Conservation (phyloP, 106 monocot genomes). For the Triglochin maritima region DNA sequence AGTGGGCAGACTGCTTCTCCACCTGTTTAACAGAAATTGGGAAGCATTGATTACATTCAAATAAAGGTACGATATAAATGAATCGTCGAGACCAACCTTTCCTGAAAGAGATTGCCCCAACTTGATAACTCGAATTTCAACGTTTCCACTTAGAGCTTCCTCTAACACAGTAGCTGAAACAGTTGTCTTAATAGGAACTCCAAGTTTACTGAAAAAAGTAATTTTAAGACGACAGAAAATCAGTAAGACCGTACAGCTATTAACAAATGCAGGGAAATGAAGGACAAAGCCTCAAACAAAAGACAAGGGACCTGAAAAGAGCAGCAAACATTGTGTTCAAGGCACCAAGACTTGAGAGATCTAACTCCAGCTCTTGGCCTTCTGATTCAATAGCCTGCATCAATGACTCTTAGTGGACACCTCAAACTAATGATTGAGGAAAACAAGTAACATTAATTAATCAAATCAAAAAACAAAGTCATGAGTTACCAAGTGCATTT, state of each 20-base stretch:
- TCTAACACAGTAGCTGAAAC: conserved; percentile 92
- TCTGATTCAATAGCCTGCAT: conserved; percentile 78
- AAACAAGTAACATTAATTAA: conserved; percentile 1
- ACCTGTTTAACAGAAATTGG: conserved; percentile 42
- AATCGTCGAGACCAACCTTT: conserved; percentile 42
- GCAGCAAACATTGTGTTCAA: conserved; percentile 97
- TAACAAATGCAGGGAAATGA: background rate
- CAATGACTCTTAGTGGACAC: background rate
- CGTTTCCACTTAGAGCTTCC: conserved; percentile 80
- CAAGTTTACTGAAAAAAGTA: conserved; percentile 58
- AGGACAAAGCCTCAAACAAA: background rate
- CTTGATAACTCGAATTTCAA: conserved; percentile 37
- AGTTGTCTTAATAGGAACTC: conserved; percentile 95
- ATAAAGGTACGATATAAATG: background rate
- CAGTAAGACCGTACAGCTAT: background rate
- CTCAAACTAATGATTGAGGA: background rate
- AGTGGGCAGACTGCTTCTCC: conserved; percentile 92
- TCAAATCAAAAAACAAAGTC: background rate
- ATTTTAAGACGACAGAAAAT: conserved; percentile 5
- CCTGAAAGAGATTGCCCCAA: conserved; percentile 44
- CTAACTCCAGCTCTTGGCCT: conserved; percentile 83
- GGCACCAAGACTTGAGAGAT: conserved; percentile 86
- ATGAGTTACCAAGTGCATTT: background rate
- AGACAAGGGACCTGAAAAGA: conserved; percentile 57
- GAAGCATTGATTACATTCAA: conserved; percentile 8